Conservation (phyloP, 202 grass and related monocot species). For the Tripidium arundinaceum region DNA sequence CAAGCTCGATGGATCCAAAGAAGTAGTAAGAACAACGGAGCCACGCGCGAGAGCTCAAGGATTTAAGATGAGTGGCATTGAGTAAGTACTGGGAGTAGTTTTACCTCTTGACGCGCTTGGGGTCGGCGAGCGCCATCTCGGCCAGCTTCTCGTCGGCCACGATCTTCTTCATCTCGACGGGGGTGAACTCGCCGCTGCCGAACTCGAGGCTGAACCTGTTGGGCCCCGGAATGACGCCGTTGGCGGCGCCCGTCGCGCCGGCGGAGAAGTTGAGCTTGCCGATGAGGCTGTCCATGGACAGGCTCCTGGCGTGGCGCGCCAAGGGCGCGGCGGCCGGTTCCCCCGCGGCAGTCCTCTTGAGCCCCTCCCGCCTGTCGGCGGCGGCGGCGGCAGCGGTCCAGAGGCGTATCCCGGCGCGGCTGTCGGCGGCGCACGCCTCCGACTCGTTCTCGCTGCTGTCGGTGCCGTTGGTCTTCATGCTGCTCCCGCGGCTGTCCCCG, state of each 20-base stretch:
- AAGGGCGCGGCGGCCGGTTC: no score
- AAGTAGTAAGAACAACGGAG: background rate
- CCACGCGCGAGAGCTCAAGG: background rate
- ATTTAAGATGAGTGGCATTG: background rate
- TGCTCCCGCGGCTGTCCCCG: constrained; percentile 59
- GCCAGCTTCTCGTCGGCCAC: constrained; percentile 84
- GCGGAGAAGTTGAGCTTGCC: constrained; percentile 63
- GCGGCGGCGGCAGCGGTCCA: no score
- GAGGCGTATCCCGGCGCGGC: constrained; percentile 25
- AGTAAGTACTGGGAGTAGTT: no score
- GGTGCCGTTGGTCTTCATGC: constrained; percentile 59
- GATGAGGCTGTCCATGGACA: constrained; percentile 86
- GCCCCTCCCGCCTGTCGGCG: constrained; percentile 27
- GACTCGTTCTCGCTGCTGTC: constrained; percentile 87
- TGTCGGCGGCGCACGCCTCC: constrained; percentile 50
- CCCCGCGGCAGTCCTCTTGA: constrained; percentile 44
- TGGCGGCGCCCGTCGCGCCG: background rate
- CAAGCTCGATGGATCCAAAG: background rate
- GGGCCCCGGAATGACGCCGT: constrained; percentile 9
- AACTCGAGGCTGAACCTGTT: constrained; percentile 79
- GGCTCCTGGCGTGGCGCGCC: constrained; percentile 62
- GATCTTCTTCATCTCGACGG: constrained; percentile 93
- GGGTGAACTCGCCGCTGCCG: constrained; percentile 67
- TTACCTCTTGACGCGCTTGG: constrained; percentile 90
- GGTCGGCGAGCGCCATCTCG: constrained; percentile 84